Percentiles rank a stretch among this genome's conserved stretches.
These are phyloP conservation scores for Orychophragmus violaceus DNA, from an alignment of 345 rosid species.

Conservation along the genomic window DNA sequence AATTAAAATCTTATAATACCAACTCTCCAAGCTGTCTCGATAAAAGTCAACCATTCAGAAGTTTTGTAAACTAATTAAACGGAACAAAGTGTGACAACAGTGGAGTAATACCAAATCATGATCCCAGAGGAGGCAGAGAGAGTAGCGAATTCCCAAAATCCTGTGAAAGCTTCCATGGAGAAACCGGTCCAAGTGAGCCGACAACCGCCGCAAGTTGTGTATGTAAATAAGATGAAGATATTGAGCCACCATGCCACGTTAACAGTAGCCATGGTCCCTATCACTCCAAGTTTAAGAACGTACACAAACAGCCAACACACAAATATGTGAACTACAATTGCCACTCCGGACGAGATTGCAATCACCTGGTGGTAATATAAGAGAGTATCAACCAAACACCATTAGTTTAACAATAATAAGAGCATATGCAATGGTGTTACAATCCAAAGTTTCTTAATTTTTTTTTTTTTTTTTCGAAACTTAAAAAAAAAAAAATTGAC, in stretches of 20 bases:
- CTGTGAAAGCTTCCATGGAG: slow-evolving; percentile 65
- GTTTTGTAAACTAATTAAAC: background rate
- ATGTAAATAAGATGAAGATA: slow-evolving; percentile 37
- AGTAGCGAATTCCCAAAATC: slow-evolving; percentile 64
- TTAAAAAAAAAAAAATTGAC: no score
- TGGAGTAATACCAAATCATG: slow-evolving; percentile 59
- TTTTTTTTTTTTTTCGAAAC: no score
- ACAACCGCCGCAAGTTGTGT: slow-evolving; percentile 25
- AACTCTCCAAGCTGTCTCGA: slow-evolving; percentile 43
- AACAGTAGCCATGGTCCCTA: slow-evolving; percentile 49
- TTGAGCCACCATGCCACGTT: slow-evolving; percentile 69
- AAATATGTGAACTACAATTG: slow-evolving; percentile 48
- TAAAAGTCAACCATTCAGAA: background rate
- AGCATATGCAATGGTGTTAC: no score
- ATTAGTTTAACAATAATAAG: background rate
- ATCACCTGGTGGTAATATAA: slow-evolving; percentile 26
- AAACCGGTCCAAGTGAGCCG: slow-evolving; percentile 66
- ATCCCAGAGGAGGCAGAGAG: slow-evolving; percentile 80
- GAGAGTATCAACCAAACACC: background rate
- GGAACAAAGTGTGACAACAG: background rate
- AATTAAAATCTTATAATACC: slow-evolving; percentile 48
- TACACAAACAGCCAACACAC: slow-evolving; percentile 62
- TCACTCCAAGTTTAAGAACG: slow-evolving; percentile 44
- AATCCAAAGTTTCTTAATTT: no score
- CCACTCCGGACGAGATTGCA: slow-evolving; percentile 44